Evolutionary conservation across 176 grass and related monocot genomes (phyloP).

Genomic region (Luzula sylvatica): DNA sequence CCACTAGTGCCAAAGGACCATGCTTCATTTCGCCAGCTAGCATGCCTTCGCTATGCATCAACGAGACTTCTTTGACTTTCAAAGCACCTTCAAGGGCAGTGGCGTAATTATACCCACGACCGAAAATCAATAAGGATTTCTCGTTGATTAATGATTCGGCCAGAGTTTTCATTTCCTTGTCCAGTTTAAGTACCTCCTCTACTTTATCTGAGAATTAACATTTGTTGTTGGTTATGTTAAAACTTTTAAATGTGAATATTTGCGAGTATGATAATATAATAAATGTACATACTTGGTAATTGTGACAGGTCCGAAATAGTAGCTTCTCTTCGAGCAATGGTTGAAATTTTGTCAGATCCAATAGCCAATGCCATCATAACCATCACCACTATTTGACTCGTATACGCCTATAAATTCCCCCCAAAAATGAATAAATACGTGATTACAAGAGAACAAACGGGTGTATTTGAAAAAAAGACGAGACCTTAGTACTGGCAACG

Average conservation of each 20-base stretch:
- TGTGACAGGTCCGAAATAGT: slow-evolving; percentile 51
- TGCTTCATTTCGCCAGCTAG: slow-evolving; percentile 99
- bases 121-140: slow-evolving; percentile 72
- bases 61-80: slow-evolving; percentile 87
- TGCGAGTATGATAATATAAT: too few relatives aligned
- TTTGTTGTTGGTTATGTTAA: background rate
- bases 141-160: slow-evolving; percentile 61
- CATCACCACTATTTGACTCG: slow-evolving; percentile 95
- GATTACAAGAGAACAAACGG: too few relatives aligned
- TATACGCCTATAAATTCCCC: slow-evolving; percentile 49
- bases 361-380: slow-evolving; percentile 91
- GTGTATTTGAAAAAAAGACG: too few relatives aligned
- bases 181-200: slow-evolving; percentile 73
- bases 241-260: too few relatives aligned
- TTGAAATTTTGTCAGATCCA: slow-evolving; percentile 90
- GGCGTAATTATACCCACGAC: slow-evolving; percentile 85
- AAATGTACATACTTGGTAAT: slow-evolving; percentile 62
- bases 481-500: slow-evolving; percentile 83
- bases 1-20: slow-evolving; percentile 80
- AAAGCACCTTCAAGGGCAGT: slow-evolving; percentile 90
- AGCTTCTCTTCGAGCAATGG: slow-evolving; percentile 49
- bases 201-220: slow-evolving; percentile 28
- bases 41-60: slow-evolving; percentile 87
- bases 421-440: too few relatives aligned
- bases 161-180: slow-evolving; percentile 80